Conservation (phyloP, 441 rosid genomes). For the Syzygium syzygioides region DNA sequence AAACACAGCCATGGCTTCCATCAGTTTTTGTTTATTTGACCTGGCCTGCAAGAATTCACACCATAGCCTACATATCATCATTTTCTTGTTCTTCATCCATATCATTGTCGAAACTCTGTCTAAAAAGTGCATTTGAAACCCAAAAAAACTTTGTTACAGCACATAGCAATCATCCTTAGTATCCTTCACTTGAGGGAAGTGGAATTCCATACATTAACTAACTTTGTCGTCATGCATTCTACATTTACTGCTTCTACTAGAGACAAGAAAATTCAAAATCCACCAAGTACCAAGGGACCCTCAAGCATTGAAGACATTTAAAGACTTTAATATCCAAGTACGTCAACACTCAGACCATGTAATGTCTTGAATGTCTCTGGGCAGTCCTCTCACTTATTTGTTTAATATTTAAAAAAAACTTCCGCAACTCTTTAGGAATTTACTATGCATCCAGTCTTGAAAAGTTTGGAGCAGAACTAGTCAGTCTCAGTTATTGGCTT, state of each 20-base stretch:
- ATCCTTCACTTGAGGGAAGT: neutral
- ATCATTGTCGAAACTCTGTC: neutral
- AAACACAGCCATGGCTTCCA: constrained; percentile 88
- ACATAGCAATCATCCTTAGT: neutral
- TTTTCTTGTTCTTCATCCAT: neutral
- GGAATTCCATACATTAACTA: neutral
- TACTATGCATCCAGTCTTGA: neutral
- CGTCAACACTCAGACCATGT: neutral
- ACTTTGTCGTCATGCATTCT: neutral
- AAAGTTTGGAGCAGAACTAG: neutral
- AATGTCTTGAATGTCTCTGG: neutral
- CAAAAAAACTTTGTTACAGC: neutral
- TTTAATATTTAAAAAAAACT: neutral
- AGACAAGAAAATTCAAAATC: neutral
- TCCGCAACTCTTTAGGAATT: neutral
- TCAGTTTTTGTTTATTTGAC: constrained; percentile 64
- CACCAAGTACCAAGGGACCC: neutral
- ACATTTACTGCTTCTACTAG: neutral
- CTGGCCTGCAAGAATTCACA: constrained; percentile 58
- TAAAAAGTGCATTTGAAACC: neutral
- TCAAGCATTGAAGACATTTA: neutral
- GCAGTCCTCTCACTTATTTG: neutral
- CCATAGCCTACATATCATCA: constrained; percentile 8
- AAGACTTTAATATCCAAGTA: neutral
- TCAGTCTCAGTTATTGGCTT: neutral